phyloP scores from a whole-genome alignment of 768 basidiomycete genomes.

The Psilocybe cyanescens region DNA sequence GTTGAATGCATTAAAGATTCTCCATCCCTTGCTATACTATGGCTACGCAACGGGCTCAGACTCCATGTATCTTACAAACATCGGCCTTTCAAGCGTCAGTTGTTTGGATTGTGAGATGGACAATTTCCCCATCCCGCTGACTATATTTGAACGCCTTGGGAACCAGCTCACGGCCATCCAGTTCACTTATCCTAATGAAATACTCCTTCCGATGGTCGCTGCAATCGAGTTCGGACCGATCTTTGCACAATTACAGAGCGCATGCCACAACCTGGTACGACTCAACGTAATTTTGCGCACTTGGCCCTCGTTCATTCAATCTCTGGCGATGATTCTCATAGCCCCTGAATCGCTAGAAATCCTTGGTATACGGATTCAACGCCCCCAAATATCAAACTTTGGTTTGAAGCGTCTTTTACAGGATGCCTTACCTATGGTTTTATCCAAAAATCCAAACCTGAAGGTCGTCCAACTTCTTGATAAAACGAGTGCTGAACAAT shows the following conservation, averaged over 20 bases:
- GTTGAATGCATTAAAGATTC: conserved; percentile 10
- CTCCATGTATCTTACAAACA: conserved; percentile 2
- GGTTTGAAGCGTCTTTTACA: neutral
- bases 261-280: conserved; percentile 8
- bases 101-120: too few relatives aligned
- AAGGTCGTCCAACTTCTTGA: conserved; percentile 7
- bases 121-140: too few relatives aligned
- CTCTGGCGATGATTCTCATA: neutral
- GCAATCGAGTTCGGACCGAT: neutral
- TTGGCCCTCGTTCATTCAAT: neutral
- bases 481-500: neutral
- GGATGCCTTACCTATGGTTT: neutral
- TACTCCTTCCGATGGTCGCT: neutral
- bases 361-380: conserved; percentile 1
- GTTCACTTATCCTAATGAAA: neutral
- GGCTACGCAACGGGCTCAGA: neutral
- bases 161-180: neutral
- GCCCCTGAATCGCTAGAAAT: neutral
- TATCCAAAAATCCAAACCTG: neutral
- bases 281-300: neutral
- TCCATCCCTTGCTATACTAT: conserved; percentile 2
- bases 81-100: neutral
- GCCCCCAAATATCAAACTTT: neutral
- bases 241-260: neutral
- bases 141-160: too few relatives aligned